Conservation (phyloP, 768 basidiomycete species). For the Lyophyllum atratum region DNA sequence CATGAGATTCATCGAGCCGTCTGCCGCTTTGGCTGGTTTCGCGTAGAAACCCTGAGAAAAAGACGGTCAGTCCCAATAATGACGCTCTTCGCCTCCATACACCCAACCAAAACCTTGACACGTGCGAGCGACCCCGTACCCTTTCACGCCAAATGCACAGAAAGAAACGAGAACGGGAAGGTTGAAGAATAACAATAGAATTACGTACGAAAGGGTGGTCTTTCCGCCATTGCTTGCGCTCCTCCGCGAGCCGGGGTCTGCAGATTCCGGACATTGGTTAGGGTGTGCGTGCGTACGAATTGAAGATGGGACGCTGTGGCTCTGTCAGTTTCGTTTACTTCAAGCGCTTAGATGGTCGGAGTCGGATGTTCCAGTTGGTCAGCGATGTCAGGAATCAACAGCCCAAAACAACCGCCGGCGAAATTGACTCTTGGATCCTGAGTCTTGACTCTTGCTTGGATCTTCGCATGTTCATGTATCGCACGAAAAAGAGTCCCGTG, state of each 20-base stretch:
- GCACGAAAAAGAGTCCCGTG: too few species aligned
- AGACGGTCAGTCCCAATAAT: constrained; percentile 9
- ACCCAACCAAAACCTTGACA: constrained; percentile 2
- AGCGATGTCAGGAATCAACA: neutral
- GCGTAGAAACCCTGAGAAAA: constrained; percentile 89
- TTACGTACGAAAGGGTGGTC: constrained; percentile 94
- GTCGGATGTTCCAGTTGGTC: neutral
- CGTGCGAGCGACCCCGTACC: neutral
- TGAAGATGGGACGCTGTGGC: neutral
- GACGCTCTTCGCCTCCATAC: neutral
- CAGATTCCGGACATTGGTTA: constrained; percentile 87
- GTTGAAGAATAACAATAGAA: neutral
- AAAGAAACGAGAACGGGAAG: neutral
- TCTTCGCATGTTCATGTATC: too few species aligned
- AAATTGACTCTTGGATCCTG: neutral
- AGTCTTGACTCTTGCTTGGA: too few species aligned
- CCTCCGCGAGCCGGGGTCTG: constrained; percentile 89
- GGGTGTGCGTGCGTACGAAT: neutral
- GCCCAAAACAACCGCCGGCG: neutral
- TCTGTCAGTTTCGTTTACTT: neutral
- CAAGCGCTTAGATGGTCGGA: neutral
- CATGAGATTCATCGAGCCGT: constrained; percentile 95
- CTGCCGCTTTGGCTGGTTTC: constrained; percentile 84
- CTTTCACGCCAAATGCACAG: neutral
- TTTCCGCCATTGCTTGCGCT: constrained; percentile 98